Percentiles rank a stretch among this genome's conserved stretches.
Conservation (phyloP, 2,329 filamentous ascomycete genomes). For the Geosmithia putterillii region DNA sequence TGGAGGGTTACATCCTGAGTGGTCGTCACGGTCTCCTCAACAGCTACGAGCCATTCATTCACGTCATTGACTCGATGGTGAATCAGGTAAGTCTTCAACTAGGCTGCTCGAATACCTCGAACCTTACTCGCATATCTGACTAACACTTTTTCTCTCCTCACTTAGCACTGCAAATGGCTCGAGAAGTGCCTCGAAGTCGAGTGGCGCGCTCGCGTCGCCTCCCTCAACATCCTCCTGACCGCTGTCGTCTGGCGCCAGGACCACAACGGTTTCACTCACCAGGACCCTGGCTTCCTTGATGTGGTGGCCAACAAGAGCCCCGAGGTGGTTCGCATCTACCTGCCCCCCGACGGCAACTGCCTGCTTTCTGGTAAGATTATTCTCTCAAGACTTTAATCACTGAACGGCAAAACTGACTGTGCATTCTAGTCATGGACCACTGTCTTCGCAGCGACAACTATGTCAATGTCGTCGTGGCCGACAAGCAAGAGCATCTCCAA, state of each 20-base stretch:
- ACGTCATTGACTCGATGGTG: constrained; percentile 77
- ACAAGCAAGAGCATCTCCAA: constrained; percentile 28
- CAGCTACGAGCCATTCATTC: constrained; percentile 74
- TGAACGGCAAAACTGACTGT: constrained; percentile 6
- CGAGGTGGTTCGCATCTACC: constrained; percentile 69
- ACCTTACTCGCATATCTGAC: background rate
- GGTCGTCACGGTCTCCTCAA: constrained; percentile 67
- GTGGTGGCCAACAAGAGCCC: constrained; percentile 71
- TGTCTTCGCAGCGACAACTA: constrained; percentile 64
- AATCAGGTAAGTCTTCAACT: constrained; percentile 41
- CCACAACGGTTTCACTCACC: constrained; percentile 75
- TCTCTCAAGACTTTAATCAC: background rate
- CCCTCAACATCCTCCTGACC: constrained; percentile 69
- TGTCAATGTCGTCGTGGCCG: constrained; percentile 69
- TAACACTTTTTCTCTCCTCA: constrained; percentile 4
- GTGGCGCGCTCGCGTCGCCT: constrained; percentile 62
- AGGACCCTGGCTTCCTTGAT: constrained; percentile 70
- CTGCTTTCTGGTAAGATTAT: constrained; percentile 41
- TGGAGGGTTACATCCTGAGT: constrained; percentile 66
- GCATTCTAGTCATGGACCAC: constrained; percentile 50
- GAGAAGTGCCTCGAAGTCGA: constrained; percentile 72
- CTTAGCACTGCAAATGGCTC: constrained; percentile 69
- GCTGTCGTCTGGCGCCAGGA: constrained; percentile 74
- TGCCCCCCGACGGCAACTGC: constrained; percentile 70
- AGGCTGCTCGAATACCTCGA: too few species aligned